phyloP scores from a whole-genome alignment of 2,329 filamentous ascomycete genomes.

The Chrysosporium queenslandicum region DNA sequence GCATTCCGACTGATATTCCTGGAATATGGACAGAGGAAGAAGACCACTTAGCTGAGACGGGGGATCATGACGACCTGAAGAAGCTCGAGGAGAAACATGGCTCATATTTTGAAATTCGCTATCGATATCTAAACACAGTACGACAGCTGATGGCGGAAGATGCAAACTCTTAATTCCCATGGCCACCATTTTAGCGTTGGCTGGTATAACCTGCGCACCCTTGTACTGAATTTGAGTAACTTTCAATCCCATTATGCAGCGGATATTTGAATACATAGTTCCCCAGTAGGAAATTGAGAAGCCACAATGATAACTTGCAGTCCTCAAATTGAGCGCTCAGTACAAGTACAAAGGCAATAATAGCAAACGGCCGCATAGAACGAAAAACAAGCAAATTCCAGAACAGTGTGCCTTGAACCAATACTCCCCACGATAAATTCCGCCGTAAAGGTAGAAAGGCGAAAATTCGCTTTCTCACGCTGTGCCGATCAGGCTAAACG shows the following conservation, averaged over 20 bases:
- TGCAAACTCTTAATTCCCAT: neutral
- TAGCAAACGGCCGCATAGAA: neutral
- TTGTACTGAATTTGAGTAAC: no score
- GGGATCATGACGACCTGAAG: slow-evolving; percentile 27
- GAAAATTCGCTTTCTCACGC: neutral
- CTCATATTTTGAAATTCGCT: slow-evolving; percentile 9
- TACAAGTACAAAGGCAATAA: slow-evolving; percentile 1
- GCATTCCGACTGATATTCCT: slow-evolving; percentile 32
- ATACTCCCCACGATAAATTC: neutral
- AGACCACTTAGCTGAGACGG: slow-evolving; percentile 31
- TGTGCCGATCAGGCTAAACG: neutral
- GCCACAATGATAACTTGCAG: neutral
- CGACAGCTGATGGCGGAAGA: neutral
- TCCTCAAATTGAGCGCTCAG: neutral
- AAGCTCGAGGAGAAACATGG: slow-evolving; percentile 39
- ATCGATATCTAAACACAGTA: slow-evolving; percentile 1
- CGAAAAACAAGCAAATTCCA: neutral
- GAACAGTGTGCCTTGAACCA: neutral
- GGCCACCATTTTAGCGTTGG: no score
- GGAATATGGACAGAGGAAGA: slow-evolving; percentile 43
- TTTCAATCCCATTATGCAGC: no score
- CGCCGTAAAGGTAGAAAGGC: neutral
- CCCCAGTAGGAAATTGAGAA: neutral
- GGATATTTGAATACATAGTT: no score
- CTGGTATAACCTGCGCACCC: no score